These are phyloP conservation scores for Cercospora berteroae DNA, from an alignment of 2,329 filamentous ascomycete genomes.

Conservation along the genomic window DNA sequence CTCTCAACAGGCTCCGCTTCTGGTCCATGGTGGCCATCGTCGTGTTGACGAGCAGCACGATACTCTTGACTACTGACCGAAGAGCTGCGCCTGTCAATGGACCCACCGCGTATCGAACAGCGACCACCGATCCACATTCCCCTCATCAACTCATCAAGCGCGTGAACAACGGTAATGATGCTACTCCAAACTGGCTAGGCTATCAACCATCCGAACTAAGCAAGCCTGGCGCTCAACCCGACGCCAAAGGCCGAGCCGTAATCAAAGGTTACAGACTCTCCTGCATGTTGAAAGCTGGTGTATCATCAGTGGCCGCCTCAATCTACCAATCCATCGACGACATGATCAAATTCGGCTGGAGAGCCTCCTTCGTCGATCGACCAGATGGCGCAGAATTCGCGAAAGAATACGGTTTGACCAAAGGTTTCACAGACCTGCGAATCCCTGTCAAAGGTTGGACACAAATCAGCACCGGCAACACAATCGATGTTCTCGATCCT, in stretches of 20 bases:
- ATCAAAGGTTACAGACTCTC: constrained; percentile 1
- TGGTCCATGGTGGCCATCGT: background rate
- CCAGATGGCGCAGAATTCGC: background rate
- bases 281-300: background rate
- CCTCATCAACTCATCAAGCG: background rate
- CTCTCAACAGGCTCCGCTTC: background rate
- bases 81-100: background rate
- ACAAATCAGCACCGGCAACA: background rate
- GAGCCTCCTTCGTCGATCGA: constrained; percentile 2
- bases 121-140: background rate
- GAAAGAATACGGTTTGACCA: background rate
- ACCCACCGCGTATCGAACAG: background rate
- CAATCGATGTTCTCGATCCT: background rate
- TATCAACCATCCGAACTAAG: background rate
- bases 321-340: background rate
- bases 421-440: background rate
- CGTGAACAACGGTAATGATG: constrained; percentile 1
- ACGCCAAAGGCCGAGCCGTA: constrained; percentile 3
- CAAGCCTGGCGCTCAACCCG: background rate
- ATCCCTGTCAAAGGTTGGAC: background rate
- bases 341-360: constrained; percentile 3
- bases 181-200: background rate
- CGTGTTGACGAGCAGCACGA: background rate
- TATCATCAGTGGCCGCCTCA: background rate
- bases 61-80: background rate